A percentile compares a stretch with the other conserved stretches of the same genome.
Evolutionary conservation across 2,329 filamentous ascomycete genomes (phyloP).

Genomic region (Stagonosporopsis cucurbitacearum): DNA sequence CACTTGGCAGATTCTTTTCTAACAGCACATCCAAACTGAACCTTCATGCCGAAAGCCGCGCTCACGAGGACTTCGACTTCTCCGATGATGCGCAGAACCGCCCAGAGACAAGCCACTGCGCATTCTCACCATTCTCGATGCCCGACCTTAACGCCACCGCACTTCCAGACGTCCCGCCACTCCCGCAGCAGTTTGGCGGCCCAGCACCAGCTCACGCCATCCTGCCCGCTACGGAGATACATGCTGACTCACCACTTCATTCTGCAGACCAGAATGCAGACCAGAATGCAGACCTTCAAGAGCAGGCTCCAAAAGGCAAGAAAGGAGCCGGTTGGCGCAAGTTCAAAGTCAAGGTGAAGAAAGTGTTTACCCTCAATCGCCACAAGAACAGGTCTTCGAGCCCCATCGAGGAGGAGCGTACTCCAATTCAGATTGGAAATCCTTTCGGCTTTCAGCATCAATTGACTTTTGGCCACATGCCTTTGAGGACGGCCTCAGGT

Average conservation of each 20-base stretch:
- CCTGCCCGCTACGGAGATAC: not conserved
- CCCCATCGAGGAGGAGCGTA: not conserved
- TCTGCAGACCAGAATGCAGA: not conserved
- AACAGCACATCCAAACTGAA: not conserved
- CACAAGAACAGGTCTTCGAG: not conserved
- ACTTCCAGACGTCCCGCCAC: not conserved
- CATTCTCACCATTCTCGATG: not conserved
- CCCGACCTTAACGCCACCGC: conserved; percentile 4
- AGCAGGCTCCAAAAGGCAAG: too few relatives aligned
- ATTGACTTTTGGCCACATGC: not conserved
- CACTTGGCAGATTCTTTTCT: not conserved
- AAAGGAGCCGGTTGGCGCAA: not conserved
- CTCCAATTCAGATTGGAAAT: not conserved
- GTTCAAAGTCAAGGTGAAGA: conserved; percentile 3
- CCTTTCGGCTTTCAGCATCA: conserved; percentile 1
- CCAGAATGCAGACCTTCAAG: not conserved
- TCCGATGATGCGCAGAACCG: not conserved
- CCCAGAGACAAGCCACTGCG: not conserved
- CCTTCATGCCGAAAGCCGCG: not conserved
- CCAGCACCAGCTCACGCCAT: not conserved
- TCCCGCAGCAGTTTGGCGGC: not conserved
- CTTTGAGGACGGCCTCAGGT: not conserved
- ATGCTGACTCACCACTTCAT: not conserved
- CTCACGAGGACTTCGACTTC: not conserved
- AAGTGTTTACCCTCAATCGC: not conserved